Percentiles rank a stretch among this genome's conserved stretches.
Evolutionary conservation across 768 basidiomycete genomes (phyloP).

Genomic region (Phylloporus arenicola): DNA sequence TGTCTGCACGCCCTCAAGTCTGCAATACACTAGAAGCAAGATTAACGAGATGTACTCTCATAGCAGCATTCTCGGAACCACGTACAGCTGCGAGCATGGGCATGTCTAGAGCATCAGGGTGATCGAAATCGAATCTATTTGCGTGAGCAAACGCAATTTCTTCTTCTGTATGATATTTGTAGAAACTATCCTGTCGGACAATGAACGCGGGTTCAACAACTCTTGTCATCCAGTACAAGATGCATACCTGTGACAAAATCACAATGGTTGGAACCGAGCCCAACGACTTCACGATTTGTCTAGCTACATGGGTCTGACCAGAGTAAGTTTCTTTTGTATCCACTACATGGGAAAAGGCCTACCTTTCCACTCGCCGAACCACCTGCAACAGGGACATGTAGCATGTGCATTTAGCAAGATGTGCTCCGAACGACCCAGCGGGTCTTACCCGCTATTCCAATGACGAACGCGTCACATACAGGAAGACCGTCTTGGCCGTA

Average conservation of each 20-base stretch:
- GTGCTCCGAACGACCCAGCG: slow-evolving; percentile 11
- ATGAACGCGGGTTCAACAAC: not conserved
- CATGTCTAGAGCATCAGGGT: slow-evolving; percentile 91
- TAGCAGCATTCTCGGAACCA: slow-evolving; percentile 3
- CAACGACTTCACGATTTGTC: slow-evolving; percentile 71
- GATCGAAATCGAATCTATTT: slow-evolving; percentile 81
- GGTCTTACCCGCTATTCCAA: slow-evolving; percentile 68
- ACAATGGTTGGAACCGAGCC: slow-evolving; percentile 86
- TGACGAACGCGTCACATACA: slow-evolving; percentile 72
- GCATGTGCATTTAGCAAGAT: not conserved
- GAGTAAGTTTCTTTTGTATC: slow-evolving; percentile 1
- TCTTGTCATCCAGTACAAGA: not conserved
- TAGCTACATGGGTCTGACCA: slow-evolving; percentile 74
- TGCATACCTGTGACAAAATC: slow-evolving; percentile 77
- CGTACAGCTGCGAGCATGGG: slow-evolving; percentile 73
- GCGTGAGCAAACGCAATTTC: slow-evolving; percentile 80
- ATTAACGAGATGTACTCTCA: not conserved
- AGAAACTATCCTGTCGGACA: slow-evolving; percentile 79
- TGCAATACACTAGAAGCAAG: slow-evolving; percentile 57
- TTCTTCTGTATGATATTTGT: slow-evolving; percentile 72
- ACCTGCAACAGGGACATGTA: slow-evolving; percentile 37
- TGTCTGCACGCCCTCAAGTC: slow-evolving; percentile 83
- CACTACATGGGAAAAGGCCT: slow-evolving; percentile 10
- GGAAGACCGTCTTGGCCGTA: slow-evolving; percentile 71
- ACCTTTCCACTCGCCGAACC: slow-evolving; percentile 89